Conservation (phyloP, 2,329 filamentous ascomycete genomes). For the Eutypa lata region DNA sequence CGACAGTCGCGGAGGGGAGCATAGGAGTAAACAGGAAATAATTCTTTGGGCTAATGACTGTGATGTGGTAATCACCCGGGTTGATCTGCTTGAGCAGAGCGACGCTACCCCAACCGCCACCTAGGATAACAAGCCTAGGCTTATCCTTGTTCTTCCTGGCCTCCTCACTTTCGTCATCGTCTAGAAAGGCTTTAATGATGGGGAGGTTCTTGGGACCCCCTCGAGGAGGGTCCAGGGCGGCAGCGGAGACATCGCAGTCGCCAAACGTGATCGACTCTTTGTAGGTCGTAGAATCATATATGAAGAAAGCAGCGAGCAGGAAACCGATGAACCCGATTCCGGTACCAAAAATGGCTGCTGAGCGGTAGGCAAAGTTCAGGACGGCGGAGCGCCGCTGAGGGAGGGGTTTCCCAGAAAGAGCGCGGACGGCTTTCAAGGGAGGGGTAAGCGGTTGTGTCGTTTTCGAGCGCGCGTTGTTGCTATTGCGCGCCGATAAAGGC, state of each 20-base stretch:
- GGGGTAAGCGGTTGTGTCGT: constrained; percentile 18
- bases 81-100: constrained; percentile 87
- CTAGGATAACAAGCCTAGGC: constrained; percentile 86
- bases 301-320: constrained; percentile 78
- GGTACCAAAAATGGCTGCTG: constrained; percentile 70
- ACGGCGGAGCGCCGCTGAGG: constrained; percentile 45
- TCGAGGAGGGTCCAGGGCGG: constrained; percentile 74
- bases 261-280: constrained; percentile 61
- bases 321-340: constrained; percentile 68
- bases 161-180: constrained; percentile 77
- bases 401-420: constrained; percentile 51
- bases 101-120: constrained; percentile 93
- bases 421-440: constrained; percentile 29
- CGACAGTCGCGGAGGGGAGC: constrained; percentile 94
- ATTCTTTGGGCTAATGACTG: constrained; percentile 88
- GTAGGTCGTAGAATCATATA: constrained; percentile 93
- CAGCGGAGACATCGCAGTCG: constrained; percentile 80
- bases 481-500: neutral
- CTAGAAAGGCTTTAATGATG: constrained; percentile 81
- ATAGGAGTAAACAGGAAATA: constrained; percentile 99
- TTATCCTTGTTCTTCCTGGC: constrained; percentile 77
- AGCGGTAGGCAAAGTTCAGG: constrained; percentile 62
- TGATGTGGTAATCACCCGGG: constrained; percentile 91
- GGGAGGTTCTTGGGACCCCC: constrained; percentile 95
- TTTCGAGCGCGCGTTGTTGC: constrained; percentile 4